Conservation (phyloP, 2,329 filamentous ascomycete species). For the Bretziella fagacearum region DNA sequence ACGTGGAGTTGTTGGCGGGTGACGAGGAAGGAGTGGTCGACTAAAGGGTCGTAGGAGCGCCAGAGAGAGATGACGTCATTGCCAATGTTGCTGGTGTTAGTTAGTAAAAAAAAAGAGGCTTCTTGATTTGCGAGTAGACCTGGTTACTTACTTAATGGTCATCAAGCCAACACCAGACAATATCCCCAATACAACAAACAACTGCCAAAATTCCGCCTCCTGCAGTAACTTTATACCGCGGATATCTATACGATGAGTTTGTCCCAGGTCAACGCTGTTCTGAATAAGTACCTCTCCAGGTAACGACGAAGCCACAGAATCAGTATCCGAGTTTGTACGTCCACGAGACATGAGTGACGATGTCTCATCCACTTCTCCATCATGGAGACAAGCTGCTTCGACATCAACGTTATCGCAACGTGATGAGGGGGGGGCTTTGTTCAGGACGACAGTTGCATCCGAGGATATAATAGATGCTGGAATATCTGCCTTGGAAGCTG, state of each 20-base stretch:
- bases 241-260: constrained; percentile 75
- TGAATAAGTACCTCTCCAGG: constrained; percentile 34
- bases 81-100: constrained; percentile 62
- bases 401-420: constrained; percentile 17
- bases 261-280: constrained; percentile 51
- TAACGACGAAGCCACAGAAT: constrained; percentile 35
- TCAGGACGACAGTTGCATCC: neutral
- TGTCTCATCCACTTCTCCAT: constrained; percentile 48
- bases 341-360: constrained; percentile 58
- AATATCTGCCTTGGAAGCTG: neutral
- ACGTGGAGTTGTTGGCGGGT: constrained; percentile 80
- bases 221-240: constrained; percentile 61
- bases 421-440: too few relatives aligned
- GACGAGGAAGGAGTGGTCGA: constrained; percentile 57
- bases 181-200: constrained; percentile 77
- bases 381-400: constrained; percentile 16
- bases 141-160: constrained; percentile 81
- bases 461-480: constrained; percentile 17
- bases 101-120: constrained; percentile 11
- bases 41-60: constrained; percentile 64
- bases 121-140: neutral
- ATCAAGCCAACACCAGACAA: constrained; percentile 86
- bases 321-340: constrained; percentile 3
- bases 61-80: constrained; percentile 78
- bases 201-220: constrained; percentile 71